A percentile compares a stretch with the other conserved stretches of the same genome.
phyloP scores from a whole-genome alignment of 176 grass and related monocot species.

The Eragrostis nindensis region DNA sequence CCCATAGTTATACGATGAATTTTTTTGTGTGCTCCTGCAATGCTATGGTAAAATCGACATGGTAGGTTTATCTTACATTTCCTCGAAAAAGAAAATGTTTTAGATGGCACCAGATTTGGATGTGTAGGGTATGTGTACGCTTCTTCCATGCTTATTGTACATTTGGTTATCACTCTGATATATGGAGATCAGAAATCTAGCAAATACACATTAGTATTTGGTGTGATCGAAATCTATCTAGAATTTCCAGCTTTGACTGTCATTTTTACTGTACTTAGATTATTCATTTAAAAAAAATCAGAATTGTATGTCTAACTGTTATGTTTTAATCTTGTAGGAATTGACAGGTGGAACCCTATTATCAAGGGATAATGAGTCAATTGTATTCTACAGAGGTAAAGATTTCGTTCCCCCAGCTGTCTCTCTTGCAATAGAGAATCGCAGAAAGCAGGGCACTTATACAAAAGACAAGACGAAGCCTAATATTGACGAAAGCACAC shows the following conservation, averaged over 20 bases:
- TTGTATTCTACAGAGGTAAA: conserved; percentile 96
- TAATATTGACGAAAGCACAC: conserved; percentile 39
- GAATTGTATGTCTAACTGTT: conserved; percentile 8
- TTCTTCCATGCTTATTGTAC: background rate
- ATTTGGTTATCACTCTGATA: conserved; percentile 18
- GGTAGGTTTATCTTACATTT: background rate
- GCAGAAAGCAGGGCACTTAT: conserved; percentile 58
- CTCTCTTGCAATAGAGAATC: conserved; percentile 78
- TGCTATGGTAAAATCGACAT: background rate
- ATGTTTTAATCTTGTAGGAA: conserved; percentile 50
- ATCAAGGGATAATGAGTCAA: conserved; percentile 77
- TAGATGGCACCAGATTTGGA: background rate
- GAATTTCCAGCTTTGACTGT: conserved; percentile 1
- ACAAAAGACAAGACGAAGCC: conserved; percentile 37
- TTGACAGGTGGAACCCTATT: conserved; percentile 93
- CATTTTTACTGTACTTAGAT: conserved; percentile 11
- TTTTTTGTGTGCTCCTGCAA: conserved; percentile 23
- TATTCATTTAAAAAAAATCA: conserved; percentile 10
- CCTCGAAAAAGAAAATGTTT: background rate
- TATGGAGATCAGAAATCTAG: conserved; percentile 10
- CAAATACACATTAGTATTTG: background rate
- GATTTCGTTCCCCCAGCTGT: conserved; percentile 83
- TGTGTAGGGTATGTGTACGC: background rate
- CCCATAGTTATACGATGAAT: background rate
- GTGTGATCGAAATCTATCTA: background rate